Evolutionary conservation across 257 asterid genomes (phyloP).

Genomic region (Salvia miltiorrhiza): DNA sequence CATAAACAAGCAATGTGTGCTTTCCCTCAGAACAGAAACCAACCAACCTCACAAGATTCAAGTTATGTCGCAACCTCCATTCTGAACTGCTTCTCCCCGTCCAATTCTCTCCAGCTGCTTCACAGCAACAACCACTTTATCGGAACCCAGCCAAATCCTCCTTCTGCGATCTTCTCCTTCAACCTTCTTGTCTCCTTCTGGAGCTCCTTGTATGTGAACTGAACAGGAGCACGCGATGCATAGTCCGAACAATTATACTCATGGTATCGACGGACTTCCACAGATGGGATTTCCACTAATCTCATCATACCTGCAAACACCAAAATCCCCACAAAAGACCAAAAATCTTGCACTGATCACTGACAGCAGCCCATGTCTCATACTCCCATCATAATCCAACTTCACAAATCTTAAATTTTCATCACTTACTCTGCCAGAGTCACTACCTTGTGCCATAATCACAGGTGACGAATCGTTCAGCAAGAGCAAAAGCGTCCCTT

Average conservation of each 20-base stretch:
- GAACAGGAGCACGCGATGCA: constrained; percentile 73
- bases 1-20: constrained; percentile 44
- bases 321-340: constrained; percentile 71
- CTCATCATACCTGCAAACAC: constrained; percentile 59
- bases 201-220: constrained; percentile 41
- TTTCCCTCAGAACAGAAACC: constrained; percentile 44
- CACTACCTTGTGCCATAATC: constrained; percentile 47
- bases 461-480: constrained; percentile 26
- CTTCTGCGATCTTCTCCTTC: constrained; percentile 35
- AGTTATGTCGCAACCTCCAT: constrained; percentile 51
- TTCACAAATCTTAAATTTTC: constrained; percentile 47
- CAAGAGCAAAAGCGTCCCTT: constrained; percentile 37
- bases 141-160: constrained; percentile 36
- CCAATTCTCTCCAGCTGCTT: constrained; percentile 40
- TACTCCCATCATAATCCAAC: constrained; percentile 68
- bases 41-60: constrained; percentile 42
- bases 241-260: constrained; percentile 60
- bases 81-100: constrained; percentile 48
- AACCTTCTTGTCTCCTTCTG: constrained; percentile 29
- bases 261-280: constrained; percentile 70
- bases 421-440: constrained; percentile 43
- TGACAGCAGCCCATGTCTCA: constrained; percentile 71
- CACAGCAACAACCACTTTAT: constrained; percentile 40
- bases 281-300: constrained; percentile 34
- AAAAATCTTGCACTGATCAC: constrained; percentile 66